These are phyloP conservation scores for Chrysosporium keratinophilum DNA, from an alignment of 2,329 filamentous ascomycete genomes.

Conservation along the genomic window DNA sequence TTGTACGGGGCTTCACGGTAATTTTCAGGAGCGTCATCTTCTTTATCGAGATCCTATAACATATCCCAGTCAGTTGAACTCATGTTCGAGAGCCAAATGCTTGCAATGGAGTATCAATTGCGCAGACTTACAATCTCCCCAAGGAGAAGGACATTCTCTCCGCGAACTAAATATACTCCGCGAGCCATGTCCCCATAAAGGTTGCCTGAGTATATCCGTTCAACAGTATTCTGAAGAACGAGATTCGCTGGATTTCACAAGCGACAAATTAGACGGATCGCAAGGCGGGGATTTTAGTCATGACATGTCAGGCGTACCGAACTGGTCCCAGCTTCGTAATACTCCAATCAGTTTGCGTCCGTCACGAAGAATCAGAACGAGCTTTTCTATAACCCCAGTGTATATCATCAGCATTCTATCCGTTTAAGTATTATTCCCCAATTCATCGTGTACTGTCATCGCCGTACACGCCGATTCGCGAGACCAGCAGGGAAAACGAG, in stretches of 20 bases:
- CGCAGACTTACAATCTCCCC: slow-evolving; percentile 62
- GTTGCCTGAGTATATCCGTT: slow-evolving; percentile 66
- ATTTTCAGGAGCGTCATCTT: slow-evolving; percentile 69
- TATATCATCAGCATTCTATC: not conserved
- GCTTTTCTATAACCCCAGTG: slow-evolving; percentile 59
- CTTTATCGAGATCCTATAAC: slow-evolving; percentile 73
- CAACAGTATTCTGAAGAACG: slow-evolving; percentile 83
- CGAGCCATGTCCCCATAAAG: slow-evolving; percentile 76
- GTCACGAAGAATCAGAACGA: slow-evolving; percentile 82
- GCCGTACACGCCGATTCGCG: no score
- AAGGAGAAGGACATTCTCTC: slow-evolving; percentile 91
- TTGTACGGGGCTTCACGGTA: slow-evolving; percentile 58
- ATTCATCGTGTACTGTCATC: not conserved
- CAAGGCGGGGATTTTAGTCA: not conserved
- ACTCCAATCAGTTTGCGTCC: slow-evolving; percentile 90
- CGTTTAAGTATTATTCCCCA: not conserved
- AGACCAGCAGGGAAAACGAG: not conserved
- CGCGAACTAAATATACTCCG: slow-evolving; percentile 82
- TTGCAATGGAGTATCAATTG: not conserved
- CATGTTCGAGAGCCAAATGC: no score
- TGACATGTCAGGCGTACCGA: slow-evolving; percentile 51
- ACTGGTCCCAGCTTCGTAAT: slow-evolving; percentile 93
- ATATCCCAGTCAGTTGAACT: not conserved
- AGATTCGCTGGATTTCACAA: slow-evolving; percentile 60
- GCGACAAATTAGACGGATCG: slow-evolving; percentile 1